Conservation (phyloP, 1,139 yeast species). For the Saccharomyces pastorianus region DNA sequence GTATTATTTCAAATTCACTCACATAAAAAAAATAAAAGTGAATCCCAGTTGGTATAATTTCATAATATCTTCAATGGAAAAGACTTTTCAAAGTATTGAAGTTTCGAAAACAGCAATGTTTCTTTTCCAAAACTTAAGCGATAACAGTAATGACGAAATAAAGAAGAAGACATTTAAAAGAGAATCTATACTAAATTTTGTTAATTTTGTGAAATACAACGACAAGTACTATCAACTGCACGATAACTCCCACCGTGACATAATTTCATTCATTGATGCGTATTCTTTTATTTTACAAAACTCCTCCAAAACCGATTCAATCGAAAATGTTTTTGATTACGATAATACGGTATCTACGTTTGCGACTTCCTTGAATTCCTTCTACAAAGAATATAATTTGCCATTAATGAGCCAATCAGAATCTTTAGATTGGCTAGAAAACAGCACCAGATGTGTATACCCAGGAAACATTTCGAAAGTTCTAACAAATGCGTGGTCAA, state of each 20-base stretch:
- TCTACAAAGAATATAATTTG: conserved; percentile 17
- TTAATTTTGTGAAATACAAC: conserved; percentile 24
- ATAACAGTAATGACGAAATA: conserved; percentile 3
- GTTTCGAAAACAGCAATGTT: conserved; percentile 27
- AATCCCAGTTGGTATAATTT: conserved; percentile 23
- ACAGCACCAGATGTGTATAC: conserved; percentile 13
- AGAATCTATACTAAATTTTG: conserved; percentile 26
- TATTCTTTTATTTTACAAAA: conserved; percentile 14
- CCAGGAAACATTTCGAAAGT: conserved; percentile 17
- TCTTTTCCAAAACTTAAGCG: conserved; percentile 11
- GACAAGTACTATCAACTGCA: conserved; percentile 19
- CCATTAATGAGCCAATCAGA: conserved; percentile 15
- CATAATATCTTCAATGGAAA: conserved; percentile 22
- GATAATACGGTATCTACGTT: conserved; percentile 9
- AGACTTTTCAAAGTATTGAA: conserved; percentile 28
- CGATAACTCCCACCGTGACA: conserved; percentile 16
- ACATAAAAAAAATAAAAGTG: background rate
- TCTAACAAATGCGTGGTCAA: conserved; percentile 23
- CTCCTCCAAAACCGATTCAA: conserved; percentile 8
- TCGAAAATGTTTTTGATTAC: conserved; percentile 16
- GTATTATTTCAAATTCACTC: conserved; percentile 14
- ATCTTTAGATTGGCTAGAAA: conserved; percentile 19
- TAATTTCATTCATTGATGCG: conserved; percentile 23
- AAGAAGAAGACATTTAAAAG: conserved; percentile 1
- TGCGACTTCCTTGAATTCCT: conserved; percentile 8